These are phyloP conservation scores for Populus tremula DNA, from an alignment of 345 rosid genomes.

Conservation along the genomic window DNA sequence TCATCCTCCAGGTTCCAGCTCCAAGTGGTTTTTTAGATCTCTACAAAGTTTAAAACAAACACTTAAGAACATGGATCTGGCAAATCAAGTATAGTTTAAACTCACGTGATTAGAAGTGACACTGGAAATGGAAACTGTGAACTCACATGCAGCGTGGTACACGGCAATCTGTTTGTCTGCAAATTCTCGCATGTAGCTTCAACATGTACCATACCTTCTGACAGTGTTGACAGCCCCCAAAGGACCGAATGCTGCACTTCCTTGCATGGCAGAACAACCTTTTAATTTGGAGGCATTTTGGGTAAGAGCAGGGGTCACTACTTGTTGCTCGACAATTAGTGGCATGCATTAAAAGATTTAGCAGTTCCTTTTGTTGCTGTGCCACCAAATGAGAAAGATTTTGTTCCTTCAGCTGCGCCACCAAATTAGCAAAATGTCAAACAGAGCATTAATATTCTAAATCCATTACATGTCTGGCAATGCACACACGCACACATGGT, in stretches of 20 bases:
- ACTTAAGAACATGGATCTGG: not conserved
- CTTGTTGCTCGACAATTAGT: slow-evolving; percentile 18
- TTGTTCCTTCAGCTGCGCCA: slow-evolving; percentile 20
- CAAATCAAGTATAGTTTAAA: no score
- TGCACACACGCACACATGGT: no score
- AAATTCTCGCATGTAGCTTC: slow-evolving; percentile 31
- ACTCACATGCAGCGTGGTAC: slow-evolving; percentile 49
- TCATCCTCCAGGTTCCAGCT: not conserved
- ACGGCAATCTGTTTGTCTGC: slow-evolving; percentile 32
- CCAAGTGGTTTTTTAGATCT: slow-evolving; percentile 3
- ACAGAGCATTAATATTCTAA: not conserved
- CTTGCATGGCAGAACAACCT: slow-evolving; percentile 34
- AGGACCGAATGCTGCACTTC: slow-evolving; percentile 25
- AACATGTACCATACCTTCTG: slow-evolving; percentile 23
- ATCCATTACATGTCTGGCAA: no score
- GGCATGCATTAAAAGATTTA: slow-evolving; percentile 44
- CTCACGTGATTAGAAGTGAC: not conserved
- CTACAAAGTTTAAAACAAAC: slow-evolving; percentile 7
- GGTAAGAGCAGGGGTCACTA: slow-evolving; percentile 31
- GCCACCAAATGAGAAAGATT: no score
- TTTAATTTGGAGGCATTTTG: slow-evolving; percentile 35
- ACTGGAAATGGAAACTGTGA: not conserved
- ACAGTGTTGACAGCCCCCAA: slow-evolving; percentile 33
- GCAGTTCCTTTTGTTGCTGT: not conserved
- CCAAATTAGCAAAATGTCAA: slow-evolving; percentile 1